Conservation (phyloP, 73 alveolate species). For the Diophrys appendiculata region DNA sequence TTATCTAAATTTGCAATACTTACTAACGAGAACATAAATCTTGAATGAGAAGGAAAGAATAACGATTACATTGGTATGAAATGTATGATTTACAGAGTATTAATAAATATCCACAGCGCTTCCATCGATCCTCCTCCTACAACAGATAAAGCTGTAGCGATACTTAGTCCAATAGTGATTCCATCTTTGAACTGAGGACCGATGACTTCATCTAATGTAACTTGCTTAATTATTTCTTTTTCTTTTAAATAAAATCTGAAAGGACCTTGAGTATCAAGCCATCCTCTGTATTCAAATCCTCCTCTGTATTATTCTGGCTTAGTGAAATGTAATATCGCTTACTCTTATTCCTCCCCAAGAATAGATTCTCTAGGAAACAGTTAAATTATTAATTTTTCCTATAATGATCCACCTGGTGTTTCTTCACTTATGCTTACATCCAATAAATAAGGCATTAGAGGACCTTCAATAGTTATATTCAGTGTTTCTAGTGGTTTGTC, state of each 20-base stretch:
- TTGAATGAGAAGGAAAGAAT: not conserved
- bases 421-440: not conserved
- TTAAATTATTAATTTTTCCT: too few species aligned
- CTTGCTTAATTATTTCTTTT: not conserved
- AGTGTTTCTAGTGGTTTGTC: not conserved
- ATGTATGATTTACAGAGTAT: not conserved
- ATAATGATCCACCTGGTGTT: not conserved
- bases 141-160: not conserved
- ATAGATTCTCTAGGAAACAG: not conserved
- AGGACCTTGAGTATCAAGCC: not conserved
- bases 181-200: not conserved
- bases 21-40: not conserved
- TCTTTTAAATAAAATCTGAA: not conserved
- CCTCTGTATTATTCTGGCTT: not conserved
- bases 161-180: not conserved
- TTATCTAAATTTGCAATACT: not conserved
- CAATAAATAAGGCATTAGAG: not conserved
- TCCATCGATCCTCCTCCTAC: not conserved
- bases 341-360: not conserved
- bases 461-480: not conserved
- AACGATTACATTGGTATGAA: not conserved
- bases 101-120: not conserved
- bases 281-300: not conserved
- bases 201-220: not conserved
- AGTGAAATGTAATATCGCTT: not conserved